Evolutionary conservation across 108 stramenopile species (phyloP).

Genomic region (Nitzschia inconspicua): DNA sequence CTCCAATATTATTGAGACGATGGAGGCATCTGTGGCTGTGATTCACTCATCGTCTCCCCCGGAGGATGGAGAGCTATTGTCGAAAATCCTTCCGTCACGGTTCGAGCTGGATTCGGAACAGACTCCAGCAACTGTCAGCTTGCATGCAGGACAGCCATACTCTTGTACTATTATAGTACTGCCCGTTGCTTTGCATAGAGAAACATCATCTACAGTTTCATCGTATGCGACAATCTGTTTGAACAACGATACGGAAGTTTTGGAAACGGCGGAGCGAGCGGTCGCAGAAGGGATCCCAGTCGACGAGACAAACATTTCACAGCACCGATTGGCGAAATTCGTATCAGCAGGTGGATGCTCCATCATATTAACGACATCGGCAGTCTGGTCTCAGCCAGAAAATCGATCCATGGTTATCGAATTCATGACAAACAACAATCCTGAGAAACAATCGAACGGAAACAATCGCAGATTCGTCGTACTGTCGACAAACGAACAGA

Average conservation of each 20-base stretch:
- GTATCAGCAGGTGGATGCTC: conserved; percentile 14
- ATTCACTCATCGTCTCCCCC: conserved; percentile 3
- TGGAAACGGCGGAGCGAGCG: too few relatives aligned
- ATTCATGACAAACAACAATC: not conserved
- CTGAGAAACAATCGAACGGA: not conserved
- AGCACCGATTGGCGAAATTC: not conserved
- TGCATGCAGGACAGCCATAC: too few relatives aligned
- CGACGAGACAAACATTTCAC: not conserved
- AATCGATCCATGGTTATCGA: not conserved
- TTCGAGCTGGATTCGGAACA: too few relatives aligned
- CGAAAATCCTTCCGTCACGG: not conserved
- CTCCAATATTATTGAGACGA: too few relatives aligned
- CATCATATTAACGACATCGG: not conserved
- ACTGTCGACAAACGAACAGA: too few relatives aligned
- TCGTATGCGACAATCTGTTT: too few relatives aligned
- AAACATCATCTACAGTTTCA: too few relatives aligned
- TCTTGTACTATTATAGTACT: too few relatives aligned
- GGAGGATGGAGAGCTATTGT: not conserved
- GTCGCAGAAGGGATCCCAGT: not conserved
- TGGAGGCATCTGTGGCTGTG: conserved; percentile 3
- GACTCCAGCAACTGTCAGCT: too few relatives aligned
- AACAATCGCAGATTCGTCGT: too few relatives aligned
- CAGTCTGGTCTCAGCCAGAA: conserved; percentile 2
- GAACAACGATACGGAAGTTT: too few relatives aligned
- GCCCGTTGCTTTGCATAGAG: too few relatives aligned